These are phyloP conservation scores for Bacidia rubella DNA, from an alignment of 495 filamentous ascomycete genomes.

Conservation along the genomic window DNA sequence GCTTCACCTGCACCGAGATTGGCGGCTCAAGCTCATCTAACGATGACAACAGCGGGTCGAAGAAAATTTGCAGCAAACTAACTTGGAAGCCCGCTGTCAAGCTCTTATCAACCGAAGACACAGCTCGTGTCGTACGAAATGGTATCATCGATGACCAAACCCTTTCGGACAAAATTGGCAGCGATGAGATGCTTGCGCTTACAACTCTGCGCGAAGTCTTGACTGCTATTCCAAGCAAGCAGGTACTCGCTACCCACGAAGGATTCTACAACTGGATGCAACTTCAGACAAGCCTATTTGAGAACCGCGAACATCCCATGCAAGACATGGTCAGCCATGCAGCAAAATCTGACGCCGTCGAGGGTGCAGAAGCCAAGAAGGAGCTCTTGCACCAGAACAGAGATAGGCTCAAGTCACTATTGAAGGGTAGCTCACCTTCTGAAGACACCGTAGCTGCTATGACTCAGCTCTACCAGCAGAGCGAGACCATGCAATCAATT, in stretches of 20 bases:
- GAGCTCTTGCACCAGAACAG: constrained; percentile 2
- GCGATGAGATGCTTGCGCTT: constrained; percentile 4
- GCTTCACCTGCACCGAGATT: constrained; percentile 10
- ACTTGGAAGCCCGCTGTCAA: constrained; percentile 11
- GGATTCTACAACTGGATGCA: constrained; percentile 7
- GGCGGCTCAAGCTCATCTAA: constrained; percentile 2
- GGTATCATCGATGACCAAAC: neutral
- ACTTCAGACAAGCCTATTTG: constrained; percentile 1
- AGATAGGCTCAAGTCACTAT: neutral
- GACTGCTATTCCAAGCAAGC: neutral
- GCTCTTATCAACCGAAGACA: constrained; percentile 9
- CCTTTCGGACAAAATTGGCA: neutral
- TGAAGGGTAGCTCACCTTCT: neutral
- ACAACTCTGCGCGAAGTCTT: constrained; percentile 2
- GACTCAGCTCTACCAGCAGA: constrained; percentile 1
- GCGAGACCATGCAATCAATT: constrained; percentile 4
- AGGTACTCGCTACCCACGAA: neutral
- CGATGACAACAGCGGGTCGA: constrained; percentile 1
- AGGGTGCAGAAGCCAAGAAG: neutral
- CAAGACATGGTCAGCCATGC: neutral
- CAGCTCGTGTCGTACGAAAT: constrained; percentile 1
- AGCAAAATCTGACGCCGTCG: neutral
- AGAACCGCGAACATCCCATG: constrained; percentile 1
- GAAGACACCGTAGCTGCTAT: neutral
- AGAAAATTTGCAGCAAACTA: constrained; percentile 6